Evolutionary conservation across 257 asterid genomes (phyloP).

Genomic region (Salvia rosmarinus): DNA sequence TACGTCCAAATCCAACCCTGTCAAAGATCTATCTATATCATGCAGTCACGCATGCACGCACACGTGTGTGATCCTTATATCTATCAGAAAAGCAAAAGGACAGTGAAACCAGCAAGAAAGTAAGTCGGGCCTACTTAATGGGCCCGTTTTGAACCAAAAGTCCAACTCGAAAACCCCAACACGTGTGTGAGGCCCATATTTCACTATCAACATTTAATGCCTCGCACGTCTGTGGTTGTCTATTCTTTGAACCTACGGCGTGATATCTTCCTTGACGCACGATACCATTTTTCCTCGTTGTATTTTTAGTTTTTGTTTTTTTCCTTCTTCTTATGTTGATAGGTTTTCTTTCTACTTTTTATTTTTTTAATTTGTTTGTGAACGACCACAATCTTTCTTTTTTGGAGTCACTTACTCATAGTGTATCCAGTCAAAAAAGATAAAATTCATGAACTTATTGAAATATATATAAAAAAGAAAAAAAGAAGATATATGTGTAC

Average conservation of each 20-base stretch:
- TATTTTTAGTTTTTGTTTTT: no score
- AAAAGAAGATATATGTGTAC: no score
- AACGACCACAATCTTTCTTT: no score
- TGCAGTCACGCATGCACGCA: background rate
- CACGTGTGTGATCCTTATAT: background rate
- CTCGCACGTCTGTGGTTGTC: conserved; percentile 43
- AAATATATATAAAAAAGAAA: no score
- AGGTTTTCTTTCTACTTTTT: no score
- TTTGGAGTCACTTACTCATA: no score
- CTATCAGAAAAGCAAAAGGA: background rate
- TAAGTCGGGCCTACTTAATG: conserved; percentile 36
- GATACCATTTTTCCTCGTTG: background rate
- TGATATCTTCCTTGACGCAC: background rate
- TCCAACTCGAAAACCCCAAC: conserved; percentile 38
- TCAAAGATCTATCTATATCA: background rate
- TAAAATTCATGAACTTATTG: no score
- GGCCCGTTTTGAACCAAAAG: conserved; percentile 35
- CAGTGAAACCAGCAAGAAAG: conserved; percentile 7
- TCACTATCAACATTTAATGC: conserved; percentile 38
- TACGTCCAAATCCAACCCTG: background rate
- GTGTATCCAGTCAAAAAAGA: no score
- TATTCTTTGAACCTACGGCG: background rate
- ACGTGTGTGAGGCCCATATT: conserved; percentile 60
- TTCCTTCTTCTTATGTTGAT: background rate
- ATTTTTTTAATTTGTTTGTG: no score